Evolutionary conservation across 2,329 filamentous ascomycete species (phyloP), one percentile per base, ranked within the genome.

Genomic region (Trichophyton rubrum): DNA sequence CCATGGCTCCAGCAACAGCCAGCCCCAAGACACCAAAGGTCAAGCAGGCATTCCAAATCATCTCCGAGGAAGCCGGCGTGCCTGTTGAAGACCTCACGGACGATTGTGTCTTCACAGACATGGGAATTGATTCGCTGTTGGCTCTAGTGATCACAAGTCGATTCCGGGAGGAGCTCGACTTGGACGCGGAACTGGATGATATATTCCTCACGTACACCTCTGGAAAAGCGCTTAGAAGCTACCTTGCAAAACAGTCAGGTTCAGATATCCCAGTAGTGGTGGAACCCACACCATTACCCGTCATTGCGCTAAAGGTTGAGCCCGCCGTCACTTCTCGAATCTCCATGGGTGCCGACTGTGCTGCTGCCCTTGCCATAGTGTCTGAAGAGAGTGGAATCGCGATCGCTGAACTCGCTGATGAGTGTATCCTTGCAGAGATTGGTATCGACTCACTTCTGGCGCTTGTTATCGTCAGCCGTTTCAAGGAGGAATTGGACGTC

Each of bases 51-150:
- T 43, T 43, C 11, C 40, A 17, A 24, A 63, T 64, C 24, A 59
- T 64, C 24, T 56, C 61, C 4, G 62, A 64, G n/a, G 62, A 64
- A 41, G 55, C 33, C 20, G 62, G 62, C 13, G n/a, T 63, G 33
- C 35, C 60, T 11, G 24, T 41, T 17, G 53, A 20, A 7, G 62
- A 64, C 33, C 58, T 64, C 2, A 56, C n/a, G n/a, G 27, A 41
- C 4, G 45, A 47, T 3, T 59, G 38, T 40, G 45, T 60, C 61
- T 57, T 68, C 55, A 62, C 62, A 8, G 63, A 65, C 22, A 59
- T 74, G 2, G 73, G 72, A 3, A 64, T 76, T 30, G 73, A 75
- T 61, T 71, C 68, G 17, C 64, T 75, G 15, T 67, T 76, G 68
- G 68, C 67, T 2, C 64, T 75, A 1, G 70, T 71, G 3, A 67